A percentile compares a stretch with the other conserved stretches of the same genome.
Evolutionary conservation across 1,139 yeast species (phyloP).

Genomic region (Hanseniaspora uvarum): DNA sequence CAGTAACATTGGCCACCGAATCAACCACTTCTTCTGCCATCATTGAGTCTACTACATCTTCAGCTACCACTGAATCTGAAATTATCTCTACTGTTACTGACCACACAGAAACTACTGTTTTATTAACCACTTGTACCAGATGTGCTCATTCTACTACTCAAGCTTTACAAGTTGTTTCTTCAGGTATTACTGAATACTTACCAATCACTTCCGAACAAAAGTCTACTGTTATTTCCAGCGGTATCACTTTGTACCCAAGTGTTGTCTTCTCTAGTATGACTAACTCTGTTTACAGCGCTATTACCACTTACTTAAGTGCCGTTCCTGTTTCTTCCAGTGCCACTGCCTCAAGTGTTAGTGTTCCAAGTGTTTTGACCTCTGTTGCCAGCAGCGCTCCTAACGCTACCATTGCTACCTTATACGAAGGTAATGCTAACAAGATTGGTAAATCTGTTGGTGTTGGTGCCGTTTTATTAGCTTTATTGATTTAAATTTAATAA

Average conservation of each 20-base stretch:
- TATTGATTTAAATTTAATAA: neutral
- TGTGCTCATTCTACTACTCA: conserved; percentile 10
- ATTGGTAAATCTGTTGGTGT: conserved; percentile 2
- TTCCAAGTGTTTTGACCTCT: conserved; percentile 18
- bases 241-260: conserved; percentile 21
- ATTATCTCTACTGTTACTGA: conserved; percentile 13
- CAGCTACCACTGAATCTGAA: conserved; percentile 1
- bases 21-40: conserved; percentile 3
- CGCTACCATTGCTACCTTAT: neutral
- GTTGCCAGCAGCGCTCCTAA: conserved; percentile 11
- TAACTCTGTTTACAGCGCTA: conserved; percentile 1
- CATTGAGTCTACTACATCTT: neutral
- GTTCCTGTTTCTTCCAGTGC: conserved; percentile 16
- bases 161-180: conserved; percentile 7
- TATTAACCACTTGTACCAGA: conserved; percentile 7
- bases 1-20: neutral
- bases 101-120: conserved; percentile 5
- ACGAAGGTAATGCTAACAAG: conserved; percentile 7
- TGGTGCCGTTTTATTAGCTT: conserved; percentile 14
- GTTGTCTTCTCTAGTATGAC: conserved; percentile 22
- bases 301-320: conserved; percentile 14
- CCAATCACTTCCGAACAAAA: conserved; percentile 8
- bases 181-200: conserved; percentile 13
- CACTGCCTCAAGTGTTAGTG: neutral
- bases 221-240: conserved; percentile 14